These are phyloP conservation scores for Cyberlindnera euphorbiae DNA, from an alignment of 805 yeast species.

Conservation along the genomic window DNA sequence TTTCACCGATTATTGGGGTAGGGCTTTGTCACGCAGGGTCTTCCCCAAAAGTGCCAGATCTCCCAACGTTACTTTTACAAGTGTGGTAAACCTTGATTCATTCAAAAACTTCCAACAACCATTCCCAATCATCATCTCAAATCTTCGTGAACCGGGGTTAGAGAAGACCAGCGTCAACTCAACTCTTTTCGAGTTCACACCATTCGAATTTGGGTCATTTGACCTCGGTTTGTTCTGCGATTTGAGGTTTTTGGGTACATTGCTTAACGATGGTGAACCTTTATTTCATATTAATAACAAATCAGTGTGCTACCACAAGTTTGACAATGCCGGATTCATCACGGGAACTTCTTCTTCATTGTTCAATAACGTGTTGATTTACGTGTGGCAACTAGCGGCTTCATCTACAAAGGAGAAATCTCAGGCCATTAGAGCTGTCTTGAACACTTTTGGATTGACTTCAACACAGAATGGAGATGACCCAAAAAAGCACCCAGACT, in stretches of 20 bases:
- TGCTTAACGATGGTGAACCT: conserved; percentile 40
- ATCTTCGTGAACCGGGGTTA: conserved; percentile 33
- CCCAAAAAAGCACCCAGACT: conserved; percentile 44
- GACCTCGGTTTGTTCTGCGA: conserved; percentile 47
- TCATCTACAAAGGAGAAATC: conserved; percentile 27
- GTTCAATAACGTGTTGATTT: conserved; percentile 46
- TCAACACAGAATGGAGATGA: conserved; percentile 30
- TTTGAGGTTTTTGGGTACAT: conserved; percentile 49
- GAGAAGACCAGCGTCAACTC: conserved; percentile 32
- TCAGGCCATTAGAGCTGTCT: conserved; percentile 32
- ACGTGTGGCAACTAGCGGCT: conserved; percentile 35
- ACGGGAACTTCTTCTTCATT: conserved; percentile 62
- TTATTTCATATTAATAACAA: conserved; percentile 20
- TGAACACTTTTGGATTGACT: conserved; percentile 42
- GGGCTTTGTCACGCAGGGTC: conserved; percentile 48
- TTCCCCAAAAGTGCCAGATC: conserved; percentile 34
- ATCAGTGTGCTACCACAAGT: conserved; percentile 44
- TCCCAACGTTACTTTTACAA: conserved; percentile 36
- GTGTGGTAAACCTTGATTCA: conserved; percentile 32
- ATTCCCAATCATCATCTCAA: conserved; percentile 44
- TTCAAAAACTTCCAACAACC: conserved; percentile 39
- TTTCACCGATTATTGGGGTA: conserved; percentile 66
- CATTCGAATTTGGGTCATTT: conserved; percentile 70
- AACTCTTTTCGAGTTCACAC: conserved; percentile 53
- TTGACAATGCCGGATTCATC: conserved; percentile 55